Base-by-base conservation (phyloP, 306 rosid genomes). In the Prunus davidiana region DNA sequence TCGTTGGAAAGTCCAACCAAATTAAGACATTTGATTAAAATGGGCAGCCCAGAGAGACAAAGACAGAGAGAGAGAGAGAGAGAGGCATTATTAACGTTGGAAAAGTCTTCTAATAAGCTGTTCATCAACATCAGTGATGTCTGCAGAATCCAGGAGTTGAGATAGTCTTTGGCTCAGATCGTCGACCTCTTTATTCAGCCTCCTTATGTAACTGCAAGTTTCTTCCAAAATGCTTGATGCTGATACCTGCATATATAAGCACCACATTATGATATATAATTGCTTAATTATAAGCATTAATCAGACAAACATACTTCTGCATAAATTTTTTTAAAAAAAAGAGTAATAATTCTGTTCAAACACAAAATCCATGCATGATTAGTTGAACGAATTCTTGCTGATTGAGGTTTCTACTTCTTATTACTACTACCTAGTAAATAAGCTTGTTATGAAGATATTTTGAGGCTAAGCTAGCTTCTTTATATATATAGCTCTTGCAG, bases 171-270 rank as follows among this genome's bases (percentile, higher is more conserved):
- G 80, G 71, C 87, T 83, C 49, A 83, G 83, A 67, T 70, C 80
- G 19, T 79, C 83, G 14, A 75, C 82, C 62, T 86, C 89, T 50
- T 64, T 78, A 38, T 74, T 77, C 71, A 86, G 78, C 57, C 79
- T 78, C 82, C 68, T 83, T 54, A 86, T 81, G 82, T 83, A 83
- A 27, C 58, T 69, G 76, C 87, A 86, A 7, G 83, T 72, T 73
- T 86, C 89, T 49, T 80, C 71, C 81, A 86, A 74, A 32, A 83
- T 54, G 16, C 24, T 62, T 19, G 75, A 43, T 8, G 85, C 58
- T 11, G 83, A 30, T 61, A 50, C 79, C 89, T 86, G 27, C 71
- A 45, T 50, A 8, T 6, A 47, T 19, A 72, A 72, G 41, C 9
- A 50, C 38, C 72, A 71, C 57, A 71, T 9, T 47, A 38, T 38